A percentile compares a stretch with the other conserved stretches of the same genome.
Evolutionary conservation across 495 filamentous ascomycete genomes (phyloP).

Genomic region (Parachaetomium inaequale): DNA sequence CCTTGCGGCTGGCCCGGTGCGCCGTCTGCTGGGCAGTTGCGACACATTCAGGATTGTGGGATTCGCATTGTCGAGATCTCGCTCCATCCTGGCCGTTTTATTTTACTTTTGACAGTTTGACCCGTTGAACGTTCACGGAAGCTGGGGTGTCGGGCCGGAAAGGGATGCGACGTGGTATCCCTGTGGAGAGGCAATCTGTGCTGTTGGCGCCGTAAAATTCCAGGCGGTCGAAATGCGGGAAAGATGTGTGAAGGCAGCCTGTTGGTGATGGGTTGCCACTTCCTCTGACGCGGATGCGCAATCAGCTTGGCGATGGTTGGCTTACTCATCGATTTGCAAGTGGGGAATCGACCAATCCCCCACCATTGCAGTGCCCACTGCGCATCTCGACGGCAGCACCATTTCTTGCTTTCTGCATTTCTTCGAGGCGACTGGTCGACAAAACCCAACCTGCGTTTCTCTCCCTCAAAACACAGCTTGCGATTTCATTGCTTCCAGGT

Average conservation of each 20-base stretch:
- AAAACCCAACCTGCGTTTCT: too few relatives aligned
- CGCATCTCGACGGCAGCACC: too few relatives aligned
- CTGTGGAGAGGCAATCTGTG: background rate
- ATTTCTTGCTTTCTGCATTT: too few relatives aligned
- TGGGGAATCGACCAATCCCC: too few relatives aligned
- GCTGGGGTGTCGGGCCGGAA: background rate
- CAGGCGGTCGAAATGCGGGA: background rate
- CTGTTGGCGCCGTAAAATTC: too few relatives aligned
- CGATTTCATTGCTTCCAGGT: too few relatives aligned
- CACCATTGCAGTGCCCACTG: too few relatives aligned
- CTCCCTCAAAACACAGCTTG: too few relatives aligned
- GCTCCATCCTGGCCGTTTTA: constrained; percentile 21
- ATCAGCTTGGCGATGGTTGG: background rate
- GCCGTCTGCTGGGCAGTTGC: constrained; percentile 73
- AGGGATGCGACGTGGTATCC: constrained; percentile 2
- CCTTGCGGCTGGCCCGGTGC: constrained; percentile 34
- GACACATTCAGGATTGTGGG: constrained; percentile 87
- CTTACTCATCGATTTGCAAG: too few relatives aligned
- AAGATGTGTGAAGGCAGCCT: background rate
- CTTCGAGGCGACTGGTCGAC: too few relatives aligned
- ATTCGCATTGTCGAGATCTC: constrained; percentile 76
- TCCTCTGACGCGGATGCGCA: background rate
- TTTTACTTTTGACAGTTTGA: background rate
- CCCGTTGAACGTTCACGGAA: background rate
- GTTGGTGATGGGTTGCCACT: constrained; percentile 4